Evolutionary conservation across 192 early-diverging fungal genomes (phyloP).

Genomic region (Rhizoclosmatium globosum): DNA sequence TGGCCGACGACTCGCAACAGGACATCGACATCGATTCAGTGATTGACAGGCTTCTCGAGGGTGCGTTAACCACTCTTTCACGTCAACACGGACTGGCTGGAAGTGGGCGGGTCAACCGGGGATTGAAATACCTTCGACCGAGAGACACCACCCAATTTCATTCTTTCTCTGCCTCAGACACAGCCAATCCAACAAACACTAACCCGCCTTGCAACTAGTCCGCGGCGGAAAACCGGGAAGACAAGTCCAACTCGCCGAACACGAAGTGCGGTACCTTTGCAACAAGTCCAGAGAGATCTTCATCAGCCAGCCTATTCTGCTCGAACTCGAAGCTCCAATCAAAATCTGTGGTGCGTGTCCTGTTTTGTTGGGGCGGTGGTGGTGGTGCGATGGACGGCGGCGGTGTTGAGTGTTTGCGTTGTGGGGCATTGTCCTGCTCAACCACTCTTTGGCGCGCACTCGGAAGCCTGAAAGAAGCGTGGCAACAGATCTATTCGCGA

Average conservation of each 20-base stretch:
- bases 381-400: background rate
- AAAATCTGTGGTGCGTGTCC: constrained; percentile 87
- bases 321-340: constrained; percentile 94
- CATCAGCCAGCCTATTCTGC: constrained; percentile 89
- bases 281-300: constrained; percentile 94
- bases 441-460: too few relatives aligned
- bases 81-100: background rate
- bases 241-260: constrained; percentile 94
- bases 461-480: too few relatives aligned
- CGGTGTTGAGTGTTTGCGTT: background rate
- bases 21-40: constrained; percentile 89
- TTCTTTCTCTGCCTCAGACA: constrained; percentile 1
- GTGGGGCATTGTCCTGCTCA: background rate
- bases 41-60: constrained; percentile 91
- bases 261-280: constrained; percentile 96
- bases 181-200: constrained; percentile 3
- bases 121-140: background rate
- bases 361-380: background rate
- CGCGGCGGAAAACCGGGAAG: constrained; percentile 94
- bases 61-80: constrained; percentile 53
- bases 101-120: background rate
- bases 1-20: constrained; percentile 42
- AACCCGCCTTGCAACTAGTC: constrained; percentile 62
- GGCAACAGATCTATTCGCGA: too few relatives aligned
- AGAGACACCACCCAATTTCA: background rate